Base-by-base conservation (phyloP, 208 protist species). In the Angomonas deanei region DNA sequence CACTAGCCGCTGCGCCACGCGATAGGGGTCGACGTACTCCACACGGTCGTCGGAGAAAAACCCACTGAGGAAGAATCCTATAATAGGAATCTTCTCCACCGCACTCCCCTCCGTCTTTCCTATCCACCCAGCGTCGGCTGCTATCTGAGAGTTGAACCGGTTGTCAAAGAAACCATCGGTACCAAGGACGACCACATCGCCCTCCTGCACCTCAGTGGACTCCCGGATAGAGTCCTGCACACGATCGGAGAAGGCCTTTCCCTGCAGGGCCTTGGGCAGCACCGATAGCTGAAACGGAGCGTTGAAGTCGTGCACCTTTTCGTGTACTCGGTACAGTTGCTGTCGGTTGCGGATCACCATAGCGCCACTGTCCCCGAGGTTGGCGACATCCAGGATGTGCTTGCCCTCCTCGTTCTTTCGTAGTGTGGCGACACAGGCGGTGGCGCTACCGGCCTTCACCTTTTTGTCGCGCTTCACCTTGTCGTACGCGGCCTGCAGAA, bases 131-230 rank as follows among this genome's bases (percentile, higher is more conserved):
- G 87, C 91, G 47, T 92, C 83, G 0, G 78, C 57, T 31, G 86
- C 84, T 34, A 97, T 70, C 19, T 94, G 68, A 13, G 69, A 68
- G 78, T 94, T 94, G 74, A 93, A 96, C 60, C 80, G 76, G 75
- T 97, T 97, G 71, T 97, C 93, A 63, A 96, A 97, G 46, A 97
- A 83, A n/a, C 93, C 93, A 66, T 97, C 93, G 17, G 91, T 96
- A 61, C 82, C 93, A 54, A 96, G 61, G 26, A 97, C 74, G 6
- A 97, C 72, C n/a, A 97, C 89, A 63, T 97, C 93, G 54, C 90
- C 91, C 68, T 92, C 88, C 68, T 87, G 65, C 66, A 97, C 86
- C 28, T 69, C 62, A 42, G 87, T 68, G 30, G 67, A 73, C 70
- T 94, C 87, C 17, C 89, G 87, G 28, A 84, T 80, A 63, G 69